Conservation (phyloP, 2,329 filamentous ascomycete genomes). For the Geosmithia morbida region DNA sequence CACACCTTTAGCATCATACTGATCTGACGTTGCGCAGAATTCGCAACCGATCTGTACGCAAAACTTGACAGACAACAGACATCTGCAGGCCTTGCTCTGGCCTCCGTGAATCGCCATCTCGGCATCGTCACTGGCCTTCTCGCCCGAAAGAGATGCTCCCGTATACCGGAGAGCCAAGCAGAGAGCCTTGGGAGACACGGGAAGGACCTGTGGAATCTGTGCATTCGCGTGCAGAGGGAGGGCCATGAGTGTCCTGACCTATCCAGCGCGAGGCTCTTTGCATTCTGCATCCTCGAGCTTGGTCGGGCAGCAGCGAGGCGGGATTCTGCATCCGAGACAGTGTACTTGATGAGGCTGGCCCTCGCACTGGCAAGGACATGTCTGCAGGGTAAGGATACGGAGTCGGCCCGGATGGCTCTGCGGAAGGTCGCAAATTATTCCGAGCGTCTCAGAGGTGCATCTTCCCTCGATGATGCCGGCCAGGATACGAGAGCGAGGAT, state of each 20-base stretch:
- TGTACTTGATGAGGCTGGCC: constrained; percentile 51
- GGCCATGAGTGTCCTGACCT: constrained; percentile 11
- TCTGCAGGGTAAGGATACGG: constrained; percentile 36
- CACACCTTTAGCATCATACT: not conserved
- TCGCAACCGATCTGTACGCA: constrained; percentile 11
- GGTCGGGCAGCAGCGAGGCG: constrained; percentile 18
- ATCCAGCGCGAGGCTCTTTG: constrained; percentile 32
- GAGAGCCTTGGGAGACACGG: constrained; percentile 39
- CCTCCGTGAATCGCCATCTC: constrained; percentile 14
- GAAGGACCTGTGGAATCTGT: constrained; percentile 52
- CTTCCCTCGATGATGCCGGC: not conserved
- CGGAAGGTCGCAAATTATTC: constrained; percentile 47
- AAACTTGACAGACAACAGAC: constrained; percentile 13
- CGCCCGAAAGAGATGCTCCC: not conserved
- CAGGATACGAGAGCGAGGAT: constrained; percentile 15
- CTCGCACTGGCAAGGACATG: constrained; percentile 46
- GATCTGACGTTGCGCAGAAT: constrained; percentile 9
- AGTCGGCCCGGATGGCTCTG: constrained; percentile 45
- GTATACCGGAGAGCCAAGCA: constrained; percentile 1
- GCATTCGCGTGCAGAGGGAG: constrained; percentile 32
- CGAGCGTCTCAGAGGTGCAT: not conserved
- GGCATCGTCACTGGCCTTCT: constrained; percentile 7
- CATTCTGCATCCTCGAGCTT: constrained; percentile 53
- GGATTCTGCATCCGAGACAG: constrained; percentile 18
- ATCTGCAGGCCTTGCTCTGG: constrained; percentile 23